Evolutionary conservation across 2,329 filamentous ascomycete genomes (phyloP), one percentile per base, ranked within the genome.

Genomic region (Arthroderma sp.): DNA sequence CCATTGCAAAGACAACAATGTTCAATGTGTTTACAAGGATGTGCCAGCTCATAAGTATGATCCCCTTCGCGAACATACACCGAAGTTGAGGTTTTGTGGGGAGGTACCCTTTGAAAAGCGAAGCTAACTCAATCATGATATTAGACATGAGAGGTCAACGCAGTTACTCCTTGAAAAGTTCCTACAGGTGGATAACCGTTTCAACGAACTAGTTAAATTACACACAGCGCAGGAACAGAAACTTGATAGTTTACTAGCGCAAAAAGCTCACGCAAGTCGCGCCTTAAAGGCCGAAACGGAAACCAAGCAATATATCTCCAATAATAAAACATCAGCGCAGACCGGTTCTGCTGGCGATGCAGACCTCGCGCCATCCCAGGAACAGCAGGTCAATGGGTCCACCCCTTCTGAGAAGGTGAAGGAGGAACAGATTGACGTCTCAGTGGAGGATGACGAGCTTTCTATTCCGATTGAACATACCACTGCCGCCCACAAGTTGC

Each of bases 21-120:
- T 86, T 30, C 74, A 80, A 43, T 98, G 86, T 68, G 81, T 85
- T 62, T 96, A 95, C 63, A 80, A 88, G 52, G 88, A 95, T 58
- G 83, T 91, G 4, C 83, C 86, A 22, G 86, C 86, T 10, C 91
- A 93, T 58, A 89, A 93, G 85, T 94, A 72, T 61, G 82, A n/a
- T 36, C 3, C 9, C 4, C 15, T 22, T 22, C 15, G 15, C 15
- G 15, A 22, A 22, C 15, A 22, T 22, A 22, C 15, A 22, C 15
- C 15, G 15, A 22, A 22, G 15, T 22, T 22, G 15, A 22, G 15
- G 15, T 22, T 22, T 1, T 22, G 15, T 22, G 15, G 15, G 15
- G 15, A 22, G 15, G 15, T 22, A 22, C 15, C 15, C 15, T 22
- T 22, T 22, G 6, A 3, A 29, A 5, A 8, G 4, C 27, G 40